Evolutionary conservation across 2,329 filamentous ascomycete genomes (phyloP).

Genomic region (Sporothrix mexicana): DNA sequence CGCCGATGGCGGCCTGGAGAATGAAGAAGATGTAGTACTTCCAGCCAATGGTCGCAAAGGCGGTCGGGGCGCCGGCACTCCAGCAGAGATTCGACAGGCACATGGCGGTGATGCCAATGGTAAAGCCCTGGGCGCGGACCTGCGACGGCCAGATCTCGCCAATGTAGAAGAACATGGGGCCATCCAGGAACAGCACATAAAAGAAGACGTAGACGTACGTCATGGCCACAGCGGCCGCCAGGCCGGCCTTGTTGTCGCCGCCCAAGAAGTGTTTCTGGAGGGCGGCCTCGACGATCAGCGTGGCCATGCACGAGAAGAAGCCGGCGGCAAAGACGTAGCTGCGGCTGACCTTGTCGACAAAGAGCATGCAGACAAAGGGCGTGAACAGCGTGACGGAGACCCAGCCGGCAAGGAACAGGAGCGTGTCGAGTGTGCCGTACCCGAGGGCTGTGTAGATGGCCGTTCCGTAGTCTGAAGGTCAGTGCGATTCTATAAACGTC

Average conservation of each 20-base stretch:
- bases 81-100: not conserved
- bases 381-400: not conserved
- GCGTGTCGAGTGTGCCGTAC: not conserved
- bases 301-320: not conserved
- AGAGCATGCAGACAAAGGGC: not conserved
- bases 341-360: constrained; percentile 28
- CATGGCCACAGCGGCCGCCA: constrained; percentile 6
- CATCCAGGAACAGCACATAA: constrained; percentile 18
- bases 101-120: constrained; percentile 13
- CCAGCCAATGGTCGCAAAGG: constrained; percentile 12
- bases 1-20: not conserved
- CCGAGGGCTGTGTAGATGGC: constrained; percentile 19
- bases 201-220: constrained; percentile 27
- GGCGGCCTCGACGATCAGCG: constrained; percentile 17
- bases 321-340: constrained; percentile 3
- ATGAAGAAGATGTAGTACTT: constrained; percentile 19
- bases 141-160: constrained; percentile 19
- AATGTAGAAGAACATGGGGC: constrained; percentile 7
- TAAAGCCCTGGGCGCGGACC: not conserved
- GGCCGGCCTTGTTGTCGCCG: not conserved
- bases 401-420: constrained; percentile 29
- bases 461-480: constrained; percentile 21
- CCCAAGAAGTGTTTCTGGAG: constrained; percentile 12
- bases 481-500: no score
- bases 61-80: not conserved